These are phyloP conservation scores for Cordyceps cateniannulata DNA, from an alignment of 2,329 filamentous ascomycete species.

Conservation along the genomic window DNA sequence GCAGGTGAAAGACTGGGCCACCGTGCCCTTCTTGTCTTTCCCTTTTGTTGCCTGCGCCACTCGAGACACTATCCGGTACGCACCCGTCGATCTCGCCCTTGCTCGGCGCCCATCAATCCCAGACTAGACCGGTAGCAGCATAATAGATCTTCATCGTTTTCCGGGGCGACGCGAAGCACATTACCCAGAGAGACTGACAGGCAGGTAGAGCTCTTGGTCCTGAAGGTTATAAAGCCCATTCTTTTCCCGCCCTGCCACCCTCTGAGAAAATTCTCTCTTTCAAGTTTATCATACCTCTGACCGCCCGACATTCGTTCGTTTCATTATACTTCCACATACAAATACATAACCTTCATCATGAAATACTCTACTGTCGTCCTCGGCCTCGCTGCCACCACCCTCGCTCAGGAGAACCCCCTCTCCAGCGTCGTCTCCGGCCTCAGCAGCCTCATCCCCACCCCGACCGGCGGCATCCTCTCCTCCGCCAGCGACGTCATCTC, in stretches of 20 bases:
- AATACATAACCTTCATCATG: conserved; percentile 3
- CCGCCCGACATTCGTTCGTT: not conserved
- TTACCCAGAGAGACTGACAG: not conserved
- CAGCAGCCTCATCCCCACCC: not conserved
- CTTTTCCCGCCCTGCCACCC: not conserved
- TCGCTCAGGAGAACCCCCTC: conserved; percentile 5
- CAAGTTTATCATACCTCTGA: not conserved
- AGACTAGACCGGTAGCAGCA: not conserved
- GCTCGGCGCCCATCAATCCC: not conserved
- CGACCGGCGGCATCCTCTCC: conserved; percentile 2
- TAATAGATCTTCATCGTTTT: conserved; percentile 3
- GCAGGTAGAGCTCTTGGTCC: not conserved
- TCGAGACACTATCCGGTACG: not conserved
- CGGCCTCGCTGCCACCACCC: conserved; percentile 8
- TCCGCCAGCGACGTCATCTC: not conserved
- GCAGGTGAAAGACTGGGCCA: not conserved
- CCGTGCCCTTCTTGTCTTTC: not conserved
- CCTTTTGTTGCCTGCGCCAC: not conserved
- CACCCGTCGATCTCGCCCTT: not conserved
- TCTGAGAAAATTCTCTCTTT: not conserved
- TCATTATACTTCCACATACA: not conserved
- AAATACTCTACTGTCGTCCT: conserved; percentile 9
- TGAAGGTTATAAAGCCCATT: conserved; percentile 4
- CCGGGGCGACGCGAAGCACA: not conserved
- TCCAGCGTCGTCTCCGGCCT: not conserved